Evolutionary conservation across 1,284 basidiomycete species (phyloP).

Genomic region (Puccinia triticina): DNA sequence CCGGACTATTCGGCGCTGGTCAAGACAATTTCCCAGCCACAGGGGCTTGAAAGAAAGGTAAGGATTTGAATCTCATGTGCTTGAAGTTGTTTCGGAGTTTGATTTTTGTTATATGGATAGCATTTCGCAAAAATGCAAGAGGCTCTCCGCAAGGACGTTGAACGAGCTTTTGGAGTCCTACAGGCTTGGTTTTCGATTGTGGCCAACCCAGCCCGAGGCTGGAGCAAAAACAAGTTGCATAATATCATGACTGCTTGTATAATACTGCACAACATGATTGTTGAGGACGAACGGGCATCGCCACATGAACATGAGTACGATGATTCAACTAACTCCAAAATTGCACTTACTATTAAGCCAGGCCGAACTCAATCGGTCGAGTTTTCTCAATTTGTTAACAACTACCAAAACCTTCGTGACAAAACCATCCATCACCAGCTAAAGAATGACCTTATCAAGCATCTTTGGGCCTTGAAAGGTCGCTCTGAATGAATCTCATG

Average conservation of each 20-base stretch:
- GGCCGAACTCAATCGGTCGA: background rate
- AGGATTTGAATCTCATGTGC: background rate
- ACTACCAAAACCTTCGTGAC: background rate
- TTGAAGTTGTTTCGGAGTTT: background rate
- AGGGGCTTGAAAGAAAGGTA: background rate
- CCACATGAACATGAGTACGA: background rate
- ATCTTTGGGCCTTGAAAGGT: too few relatives aligned
- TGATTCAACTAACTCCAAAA: too few relatives aligned
- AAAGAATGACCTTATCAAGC: background rate
- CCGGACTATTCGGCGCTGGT: too few relatives aligned
- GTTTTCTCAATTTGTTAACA: background rate
- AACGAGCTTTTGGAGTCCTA: constrained; percentile 6
- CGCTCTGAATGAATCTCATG: too few relatives aligned
- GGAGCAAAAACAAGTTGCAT: background rate
- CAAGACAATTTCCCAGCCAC: too few relatives aligned
- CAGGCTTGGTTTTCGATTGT: background rate
- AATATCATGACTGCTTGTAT: constrained; percentile 12
- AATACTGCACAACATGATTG: background rate
- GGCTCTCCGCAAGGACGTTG: constrained; percentile 1
- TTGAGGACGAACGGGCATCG: background rate
- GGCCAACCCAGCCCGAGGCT: background rate
- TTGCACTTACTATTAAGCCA: background rate
- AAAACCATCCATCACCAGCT: background rate
- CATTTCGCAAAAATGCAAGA: constrained; percentile 25
- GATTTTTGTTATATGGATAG: background rate